A percentile compares a stretch with the other conserved stretches of the same genome.
Evolutionary conservation across 2,329 filamentous ascomycete species (phyloP).

Genomic region (Rutstroemia sp.): DNA sequence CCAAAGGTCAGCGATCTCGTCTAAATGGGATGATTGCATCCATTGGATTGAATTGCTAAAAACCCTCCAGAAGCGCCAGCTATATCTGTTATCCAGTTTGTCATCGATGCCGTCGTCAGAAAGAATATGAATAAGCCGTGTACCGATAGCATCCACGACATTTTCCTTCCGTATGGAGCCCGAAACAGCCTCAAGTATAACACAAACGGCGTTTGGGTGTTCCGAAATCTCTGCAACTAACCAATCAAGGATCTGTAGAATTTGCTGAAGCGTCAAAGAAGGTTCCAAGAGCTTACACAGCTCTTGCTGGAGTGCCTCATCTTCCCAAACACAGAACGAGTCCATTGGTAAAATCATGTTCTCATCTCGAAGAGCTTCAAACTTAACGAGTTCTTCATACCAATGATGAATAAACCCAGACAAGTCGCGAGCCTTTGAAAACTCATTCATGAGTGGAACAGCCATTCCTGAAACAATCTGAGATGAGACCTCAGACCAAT

Average conservation of each 20-base stretch:
- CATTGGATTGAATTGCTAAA: constrained; percentile 20
- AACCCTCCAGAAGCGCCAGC: constrained; percentile 26
- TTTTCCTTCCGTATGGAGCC: constrained; percentile 31
- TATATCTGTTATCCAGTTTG: constrained; percentile 21
- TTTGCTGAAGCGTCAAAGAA: constrained; percentile 32
- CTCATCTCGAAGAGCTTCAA: constrained; percentile 22
- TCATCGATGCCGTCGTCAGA: constrained; percentile 20
- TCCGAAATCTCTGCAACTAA: constrained; percentile 23
- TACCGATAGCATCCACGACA: constrained; percentile 26
- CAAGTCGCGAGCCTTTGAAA: constrained; percentile 34
- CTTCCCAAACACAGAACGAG: constrained; percentile 27
- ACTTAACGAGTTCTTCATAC: constrained; percentile 27
- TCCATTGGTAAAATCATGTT: not conserved
- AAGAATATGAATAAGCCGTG: constrained; percentile 30
- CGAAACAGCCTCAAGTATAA: constrained; percentile 34
- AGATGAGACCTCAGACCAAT: constrained; percentile 18
- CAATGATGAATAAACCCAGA: constrained; percentile 34
- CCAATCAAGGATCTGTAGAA: constrained; percentile 31
- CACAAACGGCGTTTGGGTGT: constrained; percentile 24
- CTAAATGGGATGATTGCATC: constrained; percentile 12
- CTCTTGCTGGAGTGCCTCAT: constrained; percentile 22
- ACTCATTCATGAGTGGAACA: constrained; percentile 35
- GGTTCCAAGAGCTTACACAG: constrained; percentile 29
- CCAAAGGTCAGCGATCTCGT: constrained; percentile 18
- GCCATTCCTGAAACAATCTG: constrained; percentile 30